Conservation (phyloP, 1,284 basidiomycete genomes). For the Jaminaea rosea region DNA sequence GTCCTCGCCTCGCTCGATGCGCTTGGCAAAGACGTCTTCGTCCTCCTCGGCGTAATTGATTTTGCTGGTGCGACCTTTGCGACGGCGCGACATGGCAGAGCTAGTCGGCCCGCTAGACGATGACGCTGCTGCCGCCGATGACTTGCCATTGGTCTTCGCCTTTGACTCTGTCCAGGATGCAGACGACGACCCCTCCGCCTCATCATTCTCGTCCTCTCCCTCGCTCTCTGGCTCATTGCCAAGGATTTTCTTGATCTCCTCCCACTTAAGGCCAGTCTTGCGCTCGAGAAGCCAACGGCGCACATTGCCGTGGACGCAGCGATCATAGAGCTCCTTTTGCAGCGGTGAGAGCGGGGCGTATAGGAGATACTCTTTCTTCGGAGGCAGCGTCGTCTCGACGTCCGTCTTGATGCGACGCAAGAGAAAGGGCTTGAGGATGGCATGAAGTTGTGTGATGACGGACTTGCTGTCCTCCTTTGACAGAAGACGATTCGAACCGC, state of each 20-base stretch:
- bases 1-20: conserved; percentile 15
- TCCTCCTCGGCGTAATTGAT: conserved; percentile 24
- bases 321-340: conserved; percentile 77
- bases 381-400: conserved; percentile 38
- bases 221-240: conserved; percentile 9
- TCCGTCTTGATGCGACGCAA: conserved; percentile 39
- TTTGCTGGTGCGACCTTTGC: conserved; percentile 4
- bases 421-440: conserved; percentile 42
- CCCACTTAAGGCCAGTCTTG: conserved; percentile 29
- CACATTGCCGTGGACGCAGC: conserved; percentile 40
- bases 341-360: conserved; percentile 76
- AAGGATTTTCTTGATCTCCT: conserved; percentile 23
- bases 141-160: background rate
- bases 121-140: background rate
- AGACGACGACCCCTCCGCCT: background rate
- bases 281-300: conserved; percentile 34
- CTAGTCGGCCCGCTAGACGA: conserved; percentile 1
- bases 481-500: conserved; percentile 14
- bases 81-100: background rate
- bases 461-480: conserved; percentile 57
- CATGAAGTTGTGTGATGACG: conserved; percentile 40
- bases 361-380: conserved; percentile 57
- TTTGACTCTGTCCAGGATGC: conserved; percentile 3
- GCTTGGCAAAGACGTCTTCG: conserved; percentile 22
- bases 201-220: conserved; percentile 7